A percentile compares a stretch with the other conserved stretches of the same genome.
phyloP scores from a whole-genome alignment of 768 basidiomycete species.

The Leccinum ochraceum region DNA sequence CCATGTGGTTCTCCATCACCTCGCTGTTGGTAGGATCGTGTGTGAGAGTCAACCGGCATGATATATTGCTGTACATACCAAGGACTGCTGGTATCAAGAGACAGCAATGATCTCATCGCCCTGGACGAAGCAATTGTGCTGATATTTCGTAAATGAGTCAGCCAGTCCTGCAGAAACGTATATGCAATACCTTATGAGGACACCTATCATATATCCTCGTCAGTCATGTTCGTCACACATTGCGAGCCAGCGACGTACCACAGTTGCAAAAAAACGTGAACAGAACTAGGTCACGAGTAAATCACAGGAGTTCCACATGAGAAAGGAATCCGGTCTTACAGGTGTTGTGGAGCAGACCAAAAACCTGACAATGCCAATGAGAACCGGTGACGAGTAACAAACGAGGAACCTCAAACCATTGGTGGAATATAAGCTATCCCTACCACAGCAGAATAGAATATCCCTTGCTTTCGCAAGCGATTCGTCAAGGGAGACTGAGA shows the following conservation, averaged over 20 bases:
- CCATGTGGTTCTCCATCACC: background rate
- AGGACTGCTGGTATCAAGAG: background rate
- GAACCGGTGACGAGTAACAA: background rate
- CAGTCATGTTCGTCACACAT: constrained; percentile 1
- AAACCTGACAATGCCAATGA: constrained; percentile 12
- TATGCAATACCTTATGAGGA: constrained; percentile 12
- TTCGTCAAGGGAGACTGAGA: constrained; percentile 17
- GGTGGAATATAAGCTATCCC: constrained; percentile 16
- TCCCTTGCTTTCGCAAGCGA: constrained; percentile 20
- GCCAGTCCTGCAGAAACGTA: background rate
- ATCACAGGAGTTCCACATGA: background rate
- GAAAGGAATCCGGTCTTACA: constrained; percentile 8
- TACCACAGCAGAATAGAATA: constrained; percentile 16
- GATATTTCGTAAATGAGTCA: background rate
- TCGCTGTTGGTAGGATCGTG: background rate
- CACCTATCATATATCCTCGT: constrained; percentile 4
- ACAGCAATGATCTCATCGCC: constrained; percentile 14
- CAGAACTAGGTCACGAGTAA: constrained; percentile 1
- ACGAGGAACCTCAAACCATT: constrained; percentile 1
- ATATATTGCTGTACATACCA: constrained; percentile 9
- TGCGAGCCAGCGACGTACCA: constrained; percentile 9
- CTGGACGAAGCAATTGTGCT: constrained; percentile 15
- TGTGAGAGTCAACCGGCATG: constrained; percentile 3
- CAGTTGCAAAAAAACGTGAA: background rate
- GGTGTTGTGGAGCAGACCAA: background rate